Conservation (phyloP, 1,284 basidiomycete species). For the Trichosporon sp. region DNA sequence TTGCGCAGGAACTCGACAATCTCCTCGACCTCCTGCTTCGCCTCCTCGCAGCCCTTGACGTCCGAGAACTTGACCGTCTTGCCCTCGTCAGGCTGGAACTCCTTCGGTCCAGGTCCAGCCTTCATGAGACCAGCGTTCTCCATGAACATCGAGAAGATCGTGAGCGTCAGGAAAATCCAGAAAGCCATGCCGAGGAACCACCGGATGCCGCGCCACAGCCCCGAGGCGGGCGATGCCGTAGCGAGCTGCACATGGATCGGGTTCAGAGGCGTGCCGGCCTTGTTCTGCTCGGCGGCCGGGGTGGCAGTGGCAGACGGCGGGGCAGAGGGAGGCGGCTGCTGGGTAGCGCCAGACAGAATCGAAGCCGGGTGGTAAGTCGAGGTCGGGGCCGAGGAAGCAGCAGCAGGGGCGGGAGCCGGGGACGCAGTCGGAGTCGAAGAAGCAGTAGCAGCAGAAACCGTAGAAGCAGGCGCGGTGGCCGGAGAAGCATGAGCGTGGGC, state of each 20-base stretch:
- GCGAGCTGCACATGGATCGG: constrained; percentile 45
- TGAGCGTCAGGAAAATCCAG: constrained; percentile 56
- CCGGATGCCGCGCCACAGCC: constrained; percentile 28
- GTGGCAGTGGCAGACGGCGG: constrained; percentile 1
- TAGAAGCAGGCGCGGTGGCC: not conserved
- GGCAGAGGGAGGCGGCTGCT: constrained; percentile 1
- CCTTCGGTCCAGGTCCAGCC: constrained; percentile 60
- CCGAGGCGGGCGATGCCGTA: constrained; percentile 31
- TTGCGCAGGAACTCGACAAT: constrained; percentile 87
- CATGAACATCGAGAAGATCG: constrained; percentile 76
- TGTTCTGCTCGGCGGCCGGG: constrained; percentile 25
- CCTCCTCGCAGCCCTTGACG: constrained; percentile 91
- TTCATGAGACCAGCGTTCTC: constrained; percentile 90
- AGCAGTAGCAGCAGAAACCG: constrained; percentile 3
- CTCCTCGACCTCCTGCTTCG: constrained; percentile 86
- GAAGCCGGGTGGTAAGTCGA: constrained; percentile 15
- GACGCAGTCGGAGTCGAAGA: constrained; percentile 32
- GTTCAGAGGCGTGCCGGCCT: constrained; percentile 37
- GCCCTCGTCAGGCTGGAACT: constrained; percentile 55
- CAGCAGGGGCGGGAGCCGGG: not conserved
- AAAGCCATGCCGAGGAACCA: constrained; percentile 35
- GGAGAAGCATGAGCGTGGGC: not conserved
- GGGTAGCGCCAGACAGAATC: not conserved
- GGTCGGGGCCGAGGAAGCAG: constrained; percentile 42
- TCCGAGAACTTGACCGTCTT: constrained; percentile 83